phyloP scores from a whole-genome alignment of 176 grass and related monocot genomes.

The Hordeum marinum region DNA sequence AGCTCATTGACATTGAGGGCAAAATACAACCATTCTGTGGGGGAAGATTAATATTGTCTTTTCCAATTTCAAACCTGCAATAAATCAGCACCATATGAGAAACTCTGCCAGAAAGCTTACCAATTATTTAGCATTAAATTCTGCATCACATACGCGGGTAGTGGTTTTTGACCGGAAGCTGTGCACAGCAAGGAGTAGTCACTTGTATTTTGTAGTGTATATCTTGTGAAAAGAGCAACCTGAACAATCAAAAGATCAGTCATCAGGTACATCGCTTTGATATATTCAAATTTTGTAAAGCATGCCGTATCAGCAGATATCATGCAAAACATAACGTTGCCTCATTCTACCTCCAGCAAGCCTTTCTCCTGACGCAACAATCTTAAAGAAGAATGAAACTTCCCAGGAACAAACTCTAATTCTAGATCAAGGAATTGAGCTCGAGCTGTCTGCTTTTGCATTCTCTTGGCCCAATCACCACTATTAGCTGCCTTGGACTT shows the following conservation, averaged over 20 bases:
- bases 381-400: slow-evolving; percentile 65
- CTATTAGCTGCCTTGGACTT: slow-evolving; percentile 67
- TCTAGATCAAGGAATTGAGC: slow-evolving; percentile 72
- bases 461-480: slow-evolving; percentile 58
- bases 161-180: slow-evolving; percentile 44
- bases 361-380: slow-evolving; percentile 70
- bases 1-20: slow-evolving; percentile 60
- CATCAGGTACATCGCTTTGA: slow-evolving; percentile 19
- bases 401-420: slow-evolving; percentile 67
- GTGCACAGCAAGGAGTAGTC: slow-evolving; percentile 56
- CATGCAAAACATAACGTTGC: neutral
- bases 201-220: slow-evolving; percentile 60
- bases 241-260: slow-evolving; percentile 38
- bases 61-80: slow-evolving; percentile 58
- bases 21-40: slow-evolving; percentile 66
- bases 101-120: slow-evolving; percentile 27
- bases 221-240: slow-evolving; percentile 78
- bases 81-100: slow-evolving; percentile 29
- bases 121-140: slow-evolving; percentile 34
- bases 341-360: slow-evolving; percentile 61
- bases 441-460: slow-evolving; percentile 56
- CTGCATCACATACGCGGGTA: slow-evolving; percentile 43
- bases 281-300: neutral
- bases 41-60: slow-evolving; percentile 28
- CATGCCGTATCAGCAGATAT: slow-evolving; percentile 13